Evolutionary conservation across 2,329 filamentous ascomycete species (phyloP).

Genomic region (Beauveria australis): DNA sequence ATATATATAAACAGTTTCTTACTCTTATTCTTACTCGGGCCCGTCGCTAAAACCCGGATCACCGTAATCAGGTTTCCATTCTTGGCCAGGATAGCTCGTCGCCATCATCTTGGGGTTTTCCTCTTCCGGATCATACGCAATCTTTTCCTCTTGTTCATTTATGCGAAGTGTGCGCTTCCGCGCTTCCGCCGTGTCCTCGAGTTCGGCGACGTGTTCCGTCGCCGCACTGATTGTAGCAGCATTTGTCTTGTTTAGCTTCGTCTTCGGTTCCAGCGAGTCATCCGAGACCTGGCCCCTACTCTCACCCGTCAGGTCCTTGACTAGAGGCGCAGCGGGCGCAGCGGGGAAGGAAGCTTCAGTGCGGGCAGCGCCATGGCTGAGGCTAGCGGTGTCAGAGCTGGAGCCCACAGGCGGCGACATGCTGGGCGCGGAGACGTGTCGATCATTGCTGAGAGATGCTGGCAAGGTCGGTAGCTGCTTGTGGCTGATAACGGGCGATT

Average conservation of each 20-base stretch:
- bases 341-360: background rate
- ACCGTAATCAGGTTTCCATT: constrained; percentile 52
- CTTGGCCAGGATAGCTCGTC: constrained; percentile 61
- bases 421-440: background rate
- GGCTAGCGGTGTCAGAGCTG: background rate
- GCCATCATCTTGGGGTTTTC: constrained; percentile 52
- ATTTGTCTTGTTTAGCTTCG: background rate
- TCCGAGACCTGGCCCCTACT: constrained; percentile 7
- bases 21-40: background rate
- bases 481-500: background rate
- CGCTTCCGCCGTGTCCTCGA: constrained; percentile 35
- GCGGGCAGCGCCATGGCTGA: background rate
- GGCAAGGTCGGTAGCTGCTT: background rate
- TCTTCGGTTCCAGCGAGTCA: constrained; percentile 13
- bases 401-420: background rate
- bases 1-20: background rate
- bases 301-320: background rate
- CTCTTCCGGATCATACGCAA: constrained; percentile 31
- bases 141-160: constrained; percentile 46
- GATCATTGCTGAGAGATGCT: background rate
- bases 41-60: constrained; percentile 22
- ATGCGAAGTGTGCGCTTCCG: constrained; percentile 36
- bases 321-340: background rate
- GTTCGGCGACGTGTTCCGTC: constrained; percentile 29
- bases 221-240: constrained; percentile 16